These are phyloP conservation scores for Lepidium didymum DNA, from an alignment of 345 rosid genomes.

Conservation along the genomic window DNA sequence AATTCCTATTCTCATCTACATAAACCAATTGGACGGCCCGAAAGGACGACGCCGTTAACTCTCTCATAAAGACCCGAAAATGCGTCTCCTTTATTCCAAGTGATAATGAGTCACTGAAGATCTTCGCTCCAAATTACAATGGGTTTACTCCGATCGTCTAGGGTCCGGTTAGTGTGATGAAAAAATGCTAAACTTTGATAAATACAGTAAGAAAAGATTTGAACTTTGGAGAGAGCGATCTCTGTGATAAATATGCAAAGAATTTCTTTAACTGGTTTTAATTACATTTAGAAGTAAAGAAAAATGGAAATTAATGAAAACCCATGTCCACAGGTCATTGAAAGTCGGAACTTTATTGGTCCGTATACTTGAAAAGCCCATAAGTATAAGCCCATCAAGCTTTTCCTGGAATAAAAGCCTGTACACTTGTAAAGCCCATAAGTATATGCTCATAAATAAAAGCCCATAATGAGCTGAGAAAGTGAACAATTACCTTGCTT, in stretches of 20 bases:
- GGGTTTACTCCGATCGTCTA: not conserved
- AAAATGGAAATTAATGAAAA: not conserved
- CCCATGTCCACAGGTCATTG: not conserved
- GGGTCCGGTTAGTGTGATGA: not conserved
- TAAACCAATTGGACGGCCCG: slow-evolving; percentile 35
- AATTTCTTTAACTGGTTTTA: not conserved
- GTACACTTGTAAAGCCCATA: too few species aligned
- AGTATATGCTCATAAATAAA: too few species aligned
- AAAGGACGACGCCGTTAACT: slow-evolving; percentile 4
- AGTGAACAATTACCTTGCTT: too few species aligned
- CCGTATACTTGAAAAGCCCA: not conserved
- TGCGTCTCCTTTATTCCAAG: slow-evolving; percentile 13
- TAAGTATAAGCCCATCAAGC: not conserved
- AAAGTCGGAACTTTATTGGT: not conserved
- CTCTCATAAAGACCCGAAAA: not conserved
- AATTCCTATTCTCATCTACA: slow-evolving; percentile 35
- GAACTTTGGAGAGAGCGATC: not conserved
- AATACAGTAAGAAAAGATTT: not conserved
- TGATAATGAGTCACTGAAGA: not conserved
- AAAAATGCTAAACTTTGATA: slow-evolving; percentile 2
- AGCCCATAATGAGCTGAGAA: too few species aligned
- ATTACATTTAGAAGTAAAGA: not conserved
- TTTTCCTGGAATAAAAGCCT: not conserved
- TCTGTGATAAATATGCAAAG: too few species aligned
- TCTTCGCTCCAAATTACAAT: not conserved